Conservation (phyloP, 1,139 yeast genomes). For the Saccharomyces hybrid region DNA sequence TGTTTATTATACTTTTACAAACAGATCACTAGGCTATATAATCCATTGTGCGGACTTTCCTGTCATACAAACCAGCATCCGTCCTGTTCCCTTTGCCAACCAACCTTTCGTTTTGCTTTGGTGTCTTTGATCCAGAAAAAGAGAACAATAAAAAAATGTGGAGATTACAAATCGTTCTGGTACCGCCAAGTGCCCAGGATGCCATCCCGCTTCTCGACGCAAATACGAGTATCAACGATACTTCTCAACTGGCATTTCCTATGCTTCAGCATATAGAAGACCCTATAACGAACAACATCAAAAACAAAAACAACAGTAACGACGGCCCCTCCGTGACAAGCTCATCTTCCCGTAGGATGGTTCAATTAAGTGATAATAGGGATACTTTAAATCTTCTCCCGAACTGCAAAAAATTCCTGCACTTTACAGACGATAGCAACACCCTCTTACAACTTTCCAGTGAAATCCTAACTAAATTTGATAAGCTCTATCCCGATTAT, state of each 20-base stretch:
- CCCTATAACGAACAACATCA: background rate
- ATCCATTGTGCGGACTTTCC: too few species aligned
- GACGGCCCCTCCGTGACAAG: background rate
- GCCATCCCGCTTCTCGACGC: background rate
- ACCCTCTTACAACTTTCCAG: constrained; percentile 41
- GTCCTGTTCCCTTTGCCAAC: too few species aligned
- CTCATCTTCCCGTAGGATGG: background rate
- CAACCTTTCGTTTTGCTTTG: too few species aligned
- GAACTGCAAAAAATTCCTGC: constrained; percentile 46
- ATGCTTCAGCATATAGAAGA: background rate
- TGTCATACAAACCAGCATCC: too few species aligned
- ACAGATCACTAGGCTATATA: background rate
- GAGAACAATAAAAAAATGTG: constrained; percentile 11
- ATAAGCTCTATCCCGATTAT: constrained; percentile 50
- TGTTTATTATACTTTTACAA: background rate
- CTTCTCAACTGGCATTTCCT: background rate
- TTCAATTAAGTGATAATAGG: constrained; percentile 1
- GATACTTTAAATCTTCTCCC: constrained; percentile 11
- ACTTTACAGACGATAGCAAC: constrained; percentile 44
- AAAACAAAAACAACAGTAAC: background rate
- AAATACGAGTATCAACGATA: background rate
- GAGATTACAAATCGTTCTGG: constrained; percentile 22
- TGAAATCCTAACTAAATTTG: constrained; percentile 45
- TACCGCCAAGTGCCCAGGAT: constrained; percentile 19
- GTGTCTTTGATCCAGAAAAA: too few species aligned